These are phyloP conservation scores for Pleurotus eryngii DNA, from an alignment of 768 basidiomycete species.

Conservation along the genomic window DNA sequence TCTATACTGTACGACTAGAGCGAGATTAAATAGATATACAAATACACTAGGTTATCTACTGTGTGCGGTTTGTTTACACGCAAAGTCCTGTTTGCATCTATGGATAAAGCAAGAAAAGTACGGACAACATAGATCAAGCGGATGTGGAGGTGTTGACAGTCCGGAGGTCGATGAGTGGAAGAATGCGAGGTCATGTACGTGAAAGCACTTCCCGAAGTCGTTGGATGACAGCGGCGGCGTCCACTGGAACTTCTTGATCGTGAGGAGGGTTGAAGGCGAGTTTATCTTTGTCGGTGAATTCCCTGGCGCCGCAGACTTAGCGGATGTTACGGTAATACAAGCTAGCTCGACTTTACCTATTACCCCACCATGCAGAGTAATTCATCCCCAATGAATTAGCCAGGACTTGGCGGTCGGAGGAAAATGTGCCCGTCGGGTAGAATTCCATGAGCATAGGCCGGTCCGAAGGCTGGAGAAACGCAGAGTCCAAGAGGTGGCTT, in stretches of 20 bases:
- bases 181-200: background rate
- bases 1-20: no score
- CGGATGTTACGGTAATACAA: background rate
- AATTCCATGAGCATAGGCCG: constrained; percentile 73
- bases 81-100: no score
- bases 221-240: constrained; percentile 38
- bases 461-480: constrained; percentile 64
- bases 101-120: no score
- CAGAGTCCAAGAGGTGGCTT: constrained; percentile 58
- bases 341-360: constrained; percentile 17
- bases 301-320: constrained; percentile 24
- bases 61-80: no score
- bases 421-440: constrained; percentile 66
- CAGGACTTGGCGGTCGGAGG: constrained; percentile 58
- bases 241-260: constrained; percentile 28
- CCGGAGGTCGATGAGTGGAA: background rate
- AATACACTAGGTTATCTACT: no score
- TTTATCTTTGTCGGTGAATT: constrained; percentile 28
- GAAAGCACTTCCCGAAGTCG: constrained; percentile 28
- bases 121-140: no score
- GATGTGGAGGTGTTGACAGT: no score
- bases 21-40: no score
- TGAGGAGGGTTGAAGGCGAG: constrained; percentile 21
- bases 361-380: constrained; percentile 53
- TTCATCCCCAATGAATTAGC: constrained; percentile 48